Evolutionary conservation across 768 basidiomycete species (phyloP).

Genomic region (Naganishia friedmannii): DNA sequence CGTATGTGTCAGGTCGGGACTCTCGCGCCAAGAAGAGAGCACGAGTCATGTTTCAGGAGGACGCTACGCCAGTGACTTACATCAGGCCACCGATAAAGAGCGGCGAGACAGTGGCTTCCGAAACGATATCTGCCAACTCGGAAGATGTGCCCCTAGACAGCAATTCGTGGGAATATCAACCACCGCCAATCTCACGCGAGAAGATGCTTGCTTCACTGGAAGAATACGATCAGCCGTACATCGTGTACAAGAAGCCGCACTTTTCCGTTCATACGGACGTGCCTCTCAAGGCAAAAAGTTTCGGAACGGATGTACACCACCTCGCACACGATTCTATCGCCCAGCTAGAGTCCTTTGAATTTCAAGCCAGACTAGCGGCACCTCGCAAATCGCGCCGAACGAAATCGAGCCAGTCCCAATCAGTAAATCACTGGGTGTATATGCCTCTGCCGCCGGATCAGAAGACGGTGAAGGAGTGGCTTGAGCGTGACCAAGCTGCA

Average conservation of each 20-base stretch:
- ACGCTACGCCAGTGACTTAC: background rate
- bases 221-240: slow-evolving; percentile 48
- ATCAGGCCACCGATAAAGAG: background rate
- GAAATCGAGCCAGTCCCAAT: background rate
- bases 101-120: slow-evolving; percentile 10
- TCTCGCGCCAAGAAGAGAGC: background rate
- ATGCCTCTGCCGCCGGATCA: slow-evolving; percentile 64
- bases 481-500: slow-evolving; percentile 51
- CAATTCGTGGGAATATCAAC: slow-evolving; percentile 12
- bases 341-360: slow-evolving; percentile 64
- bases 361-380: background rate
- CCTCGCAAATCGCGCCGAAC: slow-evolving; percentile 47
- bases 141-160: background rate
- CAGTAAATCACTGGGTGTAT: slow-evolving; percentile 71
- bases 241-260: slow-evolving; percentile 72
- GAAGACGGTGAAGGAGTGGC: slow-evolving; percentile 60
- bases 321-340: slow-evolving; percentile 65
- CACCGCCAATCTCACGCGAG: background rate
- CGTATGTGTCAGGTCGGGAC: background rate
- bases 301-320: slow-evolving; percentile 20
- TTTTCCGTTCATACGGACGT: slow-evolving; percentile 73
- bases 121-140: slow-evolving; percentile 2
- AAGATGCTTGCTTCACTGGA: slow-evolving; percentile 13
- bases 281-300: slow-evolving; percentile 11
- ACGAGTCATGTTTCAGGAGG: slow-evolving; percentile 4